Conservation (phyloP, 2,329 filamentous ascomycete genomes). For the Beauveria australis region DNA sequence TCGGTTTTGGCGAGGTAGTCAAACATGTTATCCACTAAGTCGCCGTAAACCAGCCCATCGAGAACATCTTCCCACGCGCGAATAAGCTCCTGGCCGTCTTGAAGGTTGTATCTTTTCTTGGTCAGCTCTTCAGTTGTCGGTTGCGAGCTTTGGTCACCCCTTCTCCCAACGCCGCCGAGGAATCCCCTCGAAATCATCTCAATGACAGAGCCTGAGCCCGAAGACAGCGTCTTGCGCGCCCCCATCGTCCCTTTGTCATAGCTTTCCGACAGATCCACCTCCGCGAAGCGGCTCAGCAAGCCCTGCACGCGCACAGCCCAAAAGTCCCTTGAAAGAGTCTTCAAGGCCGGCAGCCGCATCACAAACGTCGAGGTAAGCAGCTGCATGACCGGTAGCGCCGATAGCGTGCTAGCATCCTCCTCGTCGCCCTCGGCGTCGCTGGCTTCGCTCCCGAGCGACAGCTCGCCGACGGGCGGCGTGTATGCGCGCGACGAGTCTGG, state of each 20-base stretch:
- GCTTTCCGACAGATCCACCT: conserved; percentile 67
- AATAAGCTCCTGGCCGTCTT: conserved; percentile 51
- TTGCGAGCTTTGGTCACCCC: conserved; percentile 6
- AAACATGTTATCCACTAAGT: conserved; percentile 58
- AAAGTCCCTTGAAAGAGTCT: conserved; percentile 54
- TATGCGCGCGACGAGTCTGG: not conserved
- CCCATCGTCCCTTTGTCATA: conserved; percentile 73
- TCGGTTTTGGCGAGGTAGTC: conserved; percentile 50
- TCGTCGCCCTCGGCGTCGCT: conserved; percentile 20
- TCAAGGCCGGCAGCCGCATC: conserved; percentile 57
- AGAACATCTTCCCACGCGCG: conserved; percentile 60
- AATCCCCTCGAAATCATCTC: conserved; percentile 61
- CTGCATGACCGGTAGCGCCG: conserved; percentile 59
- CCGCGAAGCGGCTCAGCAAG: conserved; percentile 52
- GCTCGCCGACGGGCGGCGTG: not conserved
- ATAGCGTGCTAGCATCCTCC: conserved; percentile 17
- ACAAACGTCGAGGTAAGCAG: conserved; percentile 57
- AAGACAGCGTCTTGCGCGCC: conserved; percentile 65
- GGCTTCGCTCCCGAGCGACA: not conserved
- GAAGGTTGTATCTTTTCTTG: conserved; percentile 41
- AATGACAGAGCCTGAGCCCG: conserved; percentile 59
- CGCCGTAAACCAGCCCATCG: conserved; percentile 58
- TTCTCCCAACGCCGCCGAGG: conserved; percentile 43
- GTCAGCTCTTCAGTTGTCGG: conserved; percentile 12
- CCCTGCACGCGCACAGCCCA: conserved; percentile 56